A percentile compares a stretch with the other conserved stretches of the same genome.
phyloP scores from a whole-genome alignment of 495 filamentous ascomycete genomes.

The Xylaria curta region DNA sequence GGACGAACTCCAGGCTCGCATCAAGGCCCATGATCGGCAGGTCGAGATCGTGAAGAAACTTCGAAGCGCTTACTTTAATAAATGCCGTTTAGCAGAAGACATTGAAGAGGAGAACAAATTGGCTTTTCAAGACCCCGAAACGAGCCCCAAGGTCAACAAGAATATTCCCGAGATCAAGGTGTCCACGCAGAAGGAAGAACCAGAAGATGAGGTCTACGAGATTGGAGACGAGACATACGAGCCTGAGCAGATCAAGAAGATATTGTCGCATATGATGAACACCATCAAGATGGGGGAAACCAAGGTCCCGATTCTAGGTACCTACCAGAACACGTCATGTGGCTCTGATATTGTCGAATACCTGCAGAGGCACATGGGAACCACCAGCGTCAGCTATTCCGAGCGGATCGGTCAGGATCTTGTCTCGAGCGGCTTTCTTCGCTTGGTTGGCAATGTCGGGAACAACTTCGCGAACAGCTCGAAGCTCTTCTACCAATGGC shows the following conservation, averaged over 20 bases:
- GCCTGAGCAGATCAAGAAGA: slow-evolving; percentile 86
- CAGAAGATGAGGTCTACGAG: slow-evolving; percentile 81
- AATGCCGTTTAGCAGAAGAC: slow-evolving; percentile 94
- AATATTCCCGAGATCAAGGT: slow-evolving; percentile 66
- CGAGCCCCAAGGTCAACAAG: slow-evolving; percentile 53
- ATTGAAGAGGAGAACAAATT: slow-evolving; percentile 98
- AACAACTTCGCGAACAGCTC: slow-evolving; percentile 97
- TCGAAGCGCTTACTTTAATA: slow-evolving; percentile 96
- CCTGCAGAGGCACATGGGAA: slow-evolving; percentile 84
- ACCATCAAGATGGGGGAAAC: slow-evolving; percentile 85
- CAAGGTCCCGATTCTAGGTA: slow-evolving; percentile 94
- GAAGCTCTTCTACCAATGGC: slow-evolving; percentile 97
- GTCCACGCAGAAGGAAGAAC: slow-evolving; percentile 49
- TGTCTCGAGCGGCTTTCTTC: slow-evolving; percentile 82
- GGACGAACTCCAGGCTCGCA: slow-evolving; percentile 85
- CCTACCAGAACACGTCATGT: slow-evolving; percentile 88
- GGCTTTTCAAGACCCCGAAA: slow-evolving; percentile 83
- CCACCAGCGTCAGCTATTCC: slow-evolving; percentile 82
- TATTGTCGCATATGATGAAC: slow-evolving; percentile 83
- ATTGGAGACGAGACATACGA: slow-evolving; percentile 87
- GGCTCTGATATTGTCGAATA: slow-evolving; percentile 95
- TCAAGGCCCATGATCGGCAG: slow-evolving; percentile 93
- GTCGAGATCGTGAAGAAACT: slow-evolving; percentile 88
- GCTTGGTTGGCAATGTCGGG: slow-evolving; percentile 91
- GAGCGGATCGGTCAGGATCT: slow-evolving; percentile 95